phyloP scores from a whole-genome alignment of 2,329 filamentous ascomycete genomes.

The Trichoderma arundinaceum region DNA sequence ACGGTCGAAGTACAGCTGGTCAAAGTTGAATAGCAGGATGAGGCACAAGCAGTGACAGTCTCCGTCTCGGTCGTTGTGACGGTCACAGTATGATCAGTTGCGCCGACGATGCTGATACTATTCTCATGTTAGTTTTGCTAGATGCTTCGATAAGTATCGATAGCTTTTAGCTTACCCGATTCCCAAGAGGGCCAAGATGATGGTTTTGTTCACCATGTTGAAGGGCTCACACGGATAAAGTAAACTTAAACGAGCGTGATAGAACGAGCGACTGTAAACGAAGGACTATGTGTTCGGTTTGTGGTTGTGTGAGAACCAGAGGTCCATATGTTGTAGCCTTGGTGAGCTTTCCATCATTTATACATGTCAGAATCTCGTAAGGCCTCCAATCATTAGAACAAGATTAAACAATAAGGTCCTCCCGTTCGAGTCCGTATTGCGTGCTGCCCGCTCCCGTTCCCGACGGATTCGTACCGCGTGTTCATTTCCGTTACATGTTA shows the following conservation, averaged over 20 bases:
- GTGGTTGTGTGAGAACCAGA: background rate
- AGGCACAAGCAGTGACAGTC: slow-evolving; percentile 42
- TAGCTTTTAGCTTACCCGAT: slow-evolving; percentile 37
- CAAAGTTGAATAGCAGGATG: slow-evolving; percentile 35
- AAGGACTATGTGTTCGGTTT: background rate
- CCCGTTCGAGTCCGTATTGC: slow-evolving; percentile 31
- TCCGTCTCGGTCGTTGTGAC: slow-evolving; percentile 44
- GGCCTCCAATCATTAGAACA: slow-evolving; percentile 28
- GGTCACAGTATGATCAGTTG: slow-evolving; percentile 41
- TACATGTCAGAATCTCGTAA: background rate
- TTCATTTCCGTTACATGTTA: slow-evolving; percentile 15
- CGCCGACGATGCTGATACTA: slow-evolving; percentile 38
- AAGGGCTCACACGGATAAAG: background rate
- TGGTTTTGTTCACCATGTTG: slow-evolving; percentile 36
- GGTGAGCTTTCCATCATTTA: background rate
- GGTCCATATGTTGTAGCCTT: too few species aligned
- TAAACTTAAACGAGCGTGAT: background rate
- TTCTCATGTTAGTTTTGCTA: background rate
- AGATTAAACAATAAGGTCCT: background rate
- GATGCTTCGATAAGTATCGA: too few species aligned
- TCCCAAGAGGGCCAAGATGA: slow-evolving; percentile 40
- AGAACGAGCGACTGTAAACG: slow-evolving; percentile 18
- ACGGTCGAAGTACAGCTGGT: slow-evolving; percentile 23
- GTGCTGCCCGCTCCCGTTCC: slow-evolving; percentile 34
- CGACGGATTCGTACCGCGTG: slow-evolving; percentile 5